Percentiles rank a stretch among this genome's conserved stretches.
Conservation (phyloP, 2,329 filamentous ascomycete genomes). For the Triangularia verruculosa region DNA sequence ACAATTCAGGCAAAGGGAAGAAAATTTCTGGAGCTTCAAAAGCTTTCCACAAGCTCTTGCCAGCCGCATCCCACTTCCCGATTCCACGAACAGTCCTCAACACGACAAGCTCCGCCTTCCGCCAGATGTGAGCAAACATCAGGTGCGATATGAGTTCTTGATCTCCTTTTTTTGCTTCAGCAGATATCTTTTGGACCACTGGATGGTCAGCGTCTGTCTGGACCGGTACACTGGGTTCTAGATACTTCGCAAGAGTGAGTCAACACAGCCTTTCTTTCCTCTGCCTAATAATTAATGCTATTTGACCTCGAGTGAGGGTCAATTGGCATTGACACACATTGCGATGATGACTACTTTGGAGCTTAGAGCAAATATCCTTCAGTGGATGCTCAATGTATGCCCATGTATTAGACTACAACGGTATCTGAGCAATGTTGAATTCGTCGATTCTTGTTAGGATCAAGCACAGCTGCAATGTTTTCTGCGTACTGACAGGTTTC, state of each 20-base stretch:
- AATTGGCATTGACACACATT: constrained; percentile 26
- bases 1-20: constrained; percentile 5
- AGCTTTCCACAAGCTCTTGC: constrained; percentile 12
- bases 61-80: constrained; percentile 13
- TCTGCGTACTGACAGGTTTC: constrained; percentile 1
- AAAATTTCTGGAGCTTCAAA: constrained; percentile 9
- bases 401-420: constrained; percentile 87
- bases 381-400: constrained; percentile 60
- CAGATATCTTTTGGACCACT: constrained; percentile 9
- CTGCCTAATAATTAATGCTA: constrained; percentile 3
- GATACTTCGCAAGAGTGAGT: constrained; percentile 23
- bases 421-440: constrained; percentile 70
- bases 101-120: neutral
- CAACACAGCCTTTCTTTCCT: neutral
- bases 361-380: constrained; percentile 57
- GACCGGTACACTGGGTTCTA: constrained; percentile 23
- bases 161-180: neutral
- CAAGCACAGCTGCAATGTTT: constrained; percentile 8
- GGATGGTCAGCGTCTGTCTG: constrained; percentile 17
- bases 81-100: constrained; percentile 8
- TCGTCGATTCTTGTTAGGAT: neutral
- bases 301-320: constrained; percentile 5
- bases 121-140: constrained; percentile 15
- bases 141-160: neutral
- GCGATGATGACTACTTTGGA: constrained; percentile 61